These are phyloP conservation scores for Herpetomonas tarakana DNA, from an alignment of 208 protist species.

Conservation along the genomic window DNA sequence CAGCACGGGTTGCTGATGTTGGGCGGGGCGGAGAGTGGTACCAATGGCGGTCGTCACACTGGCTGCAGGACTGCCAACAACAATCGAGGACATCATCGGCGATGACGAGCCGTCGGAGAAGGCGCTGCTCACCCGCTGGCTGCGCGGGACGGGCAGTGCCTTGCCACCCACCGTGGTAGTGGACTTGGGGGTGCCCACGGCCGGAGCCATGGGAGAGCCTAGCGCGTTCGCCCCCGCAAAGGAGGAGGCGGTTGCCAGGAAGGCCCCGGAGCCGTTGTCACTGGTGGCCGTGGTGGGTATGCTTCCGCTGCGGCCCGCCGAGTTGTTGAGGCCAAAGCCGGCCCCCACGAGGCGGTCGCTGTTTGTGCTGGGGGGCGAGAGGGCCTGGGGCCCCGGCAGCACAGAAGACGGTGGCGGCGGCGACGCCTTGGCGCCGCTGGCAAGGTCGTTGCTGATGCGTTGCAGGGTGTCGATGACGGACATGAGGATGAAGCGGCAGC, in stretches of 20 bases:
- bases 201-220: not conserved
- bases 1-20: not conserved
- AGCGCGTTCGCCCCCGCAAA: not conserved
- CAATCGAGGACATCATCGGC: not conserved
- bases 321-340: slow-evolving; percentile 1
- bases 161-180: slow-evolving; percentile 35
- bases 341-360: slow-evolving; percentile 2
- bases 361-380: not conserved
- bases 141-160: slow-evolving; percentile 46
- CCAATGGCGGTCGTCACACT: not conserved
- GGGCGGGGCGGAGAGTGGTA: not conserved
- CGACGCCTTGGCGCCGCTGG: slow-evolving; percentile 1
- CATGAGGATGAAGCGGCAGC: slow-evolving; percentile 71
- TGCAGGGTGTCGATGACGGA: slow-evolving; percentile 40
- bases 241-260: not conserved
- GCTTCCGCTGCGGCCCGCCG: not conserved
- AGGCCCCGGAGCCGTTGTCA: too few species aligned
- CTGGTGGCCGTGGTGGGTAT: not conserved
- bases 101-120: not conserved
- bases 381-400: not conserved
- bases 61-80: not conserved
- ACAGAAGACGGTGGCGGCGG: not conserved
- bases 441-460: slow-evolving; percentile 17
- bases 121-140: slow-evolving; percentile 14
- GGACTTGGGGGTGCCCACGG: slow-evolving; percentile 1